Evolutionary conservation across 2,329 filamentous ascomycete genomes (phyloP).

Genomic region (Fusarium cicatricum): DNA sequence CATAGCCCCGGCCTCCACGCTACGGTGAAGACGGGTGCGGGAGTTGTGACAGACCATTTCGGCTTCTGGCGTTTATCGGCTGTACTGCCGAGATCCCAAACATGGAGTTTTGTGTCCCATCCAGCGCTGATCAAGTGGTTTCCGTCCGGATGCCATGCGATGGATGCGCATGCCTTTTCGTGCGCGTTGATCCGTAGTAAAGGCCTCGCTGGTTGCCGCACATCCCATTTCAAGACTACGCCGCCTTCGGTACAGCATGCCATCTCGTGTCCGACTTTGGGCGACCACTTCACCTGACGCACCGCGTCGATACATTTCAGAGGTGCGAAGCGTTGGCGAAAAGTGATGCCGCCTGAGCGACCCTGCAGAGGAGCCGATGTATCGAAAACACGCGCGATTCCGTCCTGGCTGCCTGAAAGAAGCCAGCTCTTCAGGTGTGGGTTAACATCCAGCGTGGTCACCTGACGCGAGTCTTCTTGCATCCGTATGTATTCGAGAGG

Average conservation of each 20-base stretch:
- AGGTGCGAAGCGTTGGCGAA: slow-evolving; percentile 55
- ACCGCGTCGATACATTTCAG: slow-evolving; percentile 55
- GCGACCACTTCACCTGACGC: slow-evolving; percentile 71
- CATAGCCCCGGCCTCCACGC: slow-evolving; percentile 71
- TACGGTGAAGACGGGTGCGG: slow-evolving; percentile 65
- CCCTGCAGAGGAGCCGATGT: slow-evolving; percentile 58
- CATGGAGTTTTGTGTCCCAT: slow-evolving; percentile 67
- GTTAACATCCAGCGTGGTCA: slow-evolving; percentile 70
- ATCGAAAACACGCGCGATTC: slow-evolving; percentile 69
- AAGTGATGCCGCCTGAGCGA: slow-evolving; percentile 59
- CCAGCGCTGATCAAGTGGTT: slow-evolving; percentile 71
- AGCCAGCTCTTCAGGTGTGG: slow-evolving; percentile 66
- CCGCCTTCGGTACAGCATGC: slow-evolving; percentile 71
- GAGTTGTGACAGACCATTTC: slow-evolving; percentile 67
- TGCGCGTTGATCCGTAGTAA: slow-evolving; percentile 68
- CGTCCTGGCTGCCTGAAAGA: slow-evolving; percentile 70
- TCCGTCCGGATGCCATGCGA: slow-evolving; percentile 74
- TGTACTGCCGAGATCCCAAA: slow-evolving; percentile 70
- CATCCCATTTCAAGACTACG: slow-evolving; percentile 70
- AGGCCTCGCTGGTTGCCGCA: slow-evolving; percentile 62
- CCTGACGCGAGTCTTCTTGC: slow-evolving; percentile 68
- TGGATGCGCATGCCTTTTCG: slow-evolving; percentile 65
- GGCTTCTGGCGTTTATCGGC: slow-evolving; percentile 72
- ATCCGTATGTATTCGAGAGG: slow-evolving; percentile 65
- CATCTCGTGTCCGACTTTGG: slow-evolving; percentile 67